These are phyloP conservation scores for Plasmodium fragile DNA, from an alignment of 169 alveolate genomes.

Conservation along the genomic window DNA sequence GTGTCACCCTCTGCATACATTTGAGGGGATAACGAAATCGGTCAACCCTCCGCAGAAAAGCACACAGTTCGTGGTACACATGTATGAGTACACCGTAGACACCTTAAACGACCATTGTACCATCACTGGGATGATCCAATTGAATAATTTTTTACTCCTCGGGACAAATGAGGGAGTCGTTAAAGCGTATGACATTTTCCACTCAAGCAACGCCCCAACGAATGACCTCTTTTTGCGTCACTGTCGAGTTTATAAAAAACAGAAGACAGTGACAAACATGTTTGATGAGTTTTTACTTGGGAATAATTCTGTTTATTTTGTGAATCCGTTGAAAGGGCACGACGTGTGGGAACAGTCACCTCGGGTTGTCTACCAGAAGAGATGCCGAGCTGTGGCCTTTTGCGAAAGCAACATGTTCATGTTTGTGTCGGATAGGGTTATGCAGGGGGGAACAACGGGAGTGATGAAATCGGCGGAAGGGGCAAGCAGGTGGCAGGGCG, in stretches of 20 bases:
- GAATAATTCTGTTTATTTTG: constrained; percentile 21
- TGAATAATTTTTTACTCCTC: constrained; percentile 39
- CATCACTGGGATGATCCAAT: constrained; percentile 6
- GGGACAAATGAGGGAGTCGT: constrained; percentile 57
- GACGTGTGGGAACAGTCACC: not conserved
- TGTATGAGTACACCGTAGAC: constrained; percentile 25
- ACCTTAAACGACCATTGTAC: constrained; percentile 15
- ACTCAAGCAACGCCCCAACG: not conserved
- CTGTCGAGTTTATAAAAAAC: constrained; percentile 33
- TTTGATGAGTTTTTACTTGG: constrained; percentile 67
- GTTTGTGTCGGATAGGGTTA: constrained; percentile 25
- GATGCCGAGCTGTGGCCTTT: constrained; percentile 6
- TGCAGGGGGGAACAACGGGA: not conserved
- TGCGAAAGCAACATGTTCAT: constrained; percentile 37
- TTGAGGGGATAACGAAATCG: not conserved
- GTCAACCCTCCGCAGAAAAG: not conserved
- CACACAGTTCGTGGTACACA: not conserved
- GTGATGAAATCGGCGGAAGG: not conserved
- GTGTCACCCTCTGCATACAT: not conserved
- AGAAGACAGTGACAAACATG: constrained; percentile 17
- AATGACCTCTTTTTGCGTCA: not conserved
- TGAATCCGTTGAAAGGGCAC: not conserved
- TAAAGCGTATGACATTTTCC: constrained; percentile 51
- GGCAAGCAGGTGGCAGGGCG: not conserved
- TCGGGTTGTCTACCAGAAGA: constrained; percentile 9